phyloP scores from a whole-genome alignment of 306 rosid genomes.

The Glycyrrhiza uralensis region DNA sequence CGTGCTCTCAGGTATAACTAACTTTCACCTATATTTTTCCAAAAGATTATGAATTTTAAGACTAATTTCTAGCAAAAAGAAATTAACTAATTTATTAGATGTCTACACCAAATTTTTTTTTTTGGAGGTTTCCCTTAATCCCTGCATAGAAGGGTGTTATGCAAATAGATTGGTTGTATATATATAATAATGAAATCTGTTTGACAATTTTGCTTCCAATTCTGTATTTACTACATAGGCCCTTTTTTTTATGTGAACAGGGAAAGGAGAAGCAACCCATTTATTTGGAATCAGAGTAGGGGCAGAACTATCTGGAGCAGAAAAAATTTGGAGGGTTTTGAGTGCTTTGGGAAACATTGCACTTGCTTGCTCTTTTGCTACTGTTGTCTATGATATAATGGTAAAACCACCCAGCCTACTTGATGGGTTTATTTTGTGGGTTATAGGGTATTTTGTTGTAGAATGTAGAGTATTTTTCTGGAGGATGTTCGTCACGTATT shows the following conservation, averaged over 20 bases:
- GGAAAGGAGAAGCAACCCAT: slow-evolving; percentile 35
- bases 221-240: not conserved
- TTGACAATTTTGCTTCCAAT: not conserved
- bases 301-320: slow-evolving; percentile 31
- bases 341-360: slow-evolving; percentile 71
- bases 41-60: too few species aligned
- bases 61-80: too few species aligned
- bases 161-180: not conserved
- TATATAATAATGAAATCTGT: not conserved
- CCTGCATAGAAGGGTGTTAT: not conserved
- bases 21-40: not conserved
- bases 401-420: slow-evolving; percentile 24
- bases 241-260: slow-evolving; percentile 30
- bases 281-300: slow-evolving; percentile 34
- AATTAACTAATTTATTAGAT: not conserved
- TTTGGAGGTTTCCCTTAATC: not conserved
- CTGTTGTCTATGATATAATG: slow-evolving; percentile 50
- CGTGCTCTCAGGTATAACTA: slow-evolving; percentile 32
- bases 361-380: slow-evolving; percentile 58
- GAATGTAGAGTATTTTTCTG: too few species aligned
- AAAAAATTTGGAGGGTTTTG: slow-evolving; percentile 56
- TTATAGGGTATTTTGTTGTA: too few species aligned
- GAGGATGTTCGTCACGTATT: too few species aligned
- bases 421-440: too few species aligned
- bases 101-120: not conserved